These are phyloP conservation scores for Polytolypa hystricis DNA, from an alignment of 2,329 filamentous ascomycete species.

Conservation along the genomic window DNA sequence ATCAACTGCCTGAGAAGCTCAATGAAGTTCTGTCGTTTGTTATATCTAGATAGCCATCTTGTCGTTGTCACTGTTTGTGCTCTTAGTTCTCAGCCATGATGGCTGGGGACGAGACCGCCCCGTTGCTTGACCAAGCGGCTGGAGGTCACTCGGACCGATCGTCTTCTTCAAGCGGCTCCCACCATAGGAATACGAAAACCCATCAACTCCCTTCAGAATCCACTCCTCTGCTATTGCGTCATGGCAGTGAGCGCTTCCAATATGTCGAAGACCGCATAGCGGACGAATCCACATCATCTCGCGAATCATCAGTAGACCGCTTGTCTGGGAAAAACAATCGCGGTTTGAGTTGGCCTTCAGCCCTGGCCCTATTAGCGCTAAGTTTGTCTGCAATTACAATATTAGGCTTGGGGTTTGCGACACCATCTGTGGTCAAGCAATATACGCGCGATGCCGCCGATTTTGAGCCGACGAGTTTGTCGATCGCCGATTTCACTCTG, in stretches of 20 bases:
- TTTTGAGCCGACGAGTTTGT: slow-evolving; percentile 71
- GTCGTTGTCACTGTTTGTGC: too few relatives aligned
- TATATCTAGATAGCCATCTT: too few relatives aligned
- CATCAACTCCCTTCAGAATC: slow-evolving; percentile 32
- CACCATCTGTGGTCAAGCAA: slow-evolving; percentile 67
- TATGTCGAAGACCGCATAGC: slow-evolving; percentile 15
- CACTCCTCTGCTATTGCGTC: slow-evolving; percentile 30
- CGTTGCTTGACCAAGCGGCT: slow-evolving; percentile 2
- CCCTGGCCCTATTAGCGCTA: slow-evolving; percentile 60
- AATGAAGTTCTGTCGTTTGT: too few relatives aligned
- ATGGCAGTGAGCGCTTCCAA: slow-evolving; percentile 20
- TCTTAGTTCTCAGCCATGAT: slow-evolving; percentile 5
- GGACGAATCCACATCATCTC: slow-evolving; percentile 16
- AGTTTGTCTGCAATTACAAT: slow-evolving; percentile 54
- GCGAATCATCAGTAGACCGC: slow-evolving; percentile 11
- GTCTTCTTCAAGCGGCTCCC: slow-evolving; percentile 11
- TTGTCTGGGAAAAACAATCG: slow-evolving; percentile 14
- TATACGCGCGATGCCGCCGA: slow-evolving; percentile 77
- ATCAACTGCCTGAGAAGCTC: too few relatives aligned
- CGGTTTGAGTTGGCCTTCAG: slow-evolving; percentile 59
- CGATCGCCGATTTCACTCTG: slow-evolving; percentile 72
- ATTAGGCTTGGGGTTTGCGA: slow-evolving; percentile 67
- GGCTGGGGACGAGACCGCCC: slow-evolving; percentile 9
- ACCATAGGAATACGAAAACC: slow-evolving; percentile 14
- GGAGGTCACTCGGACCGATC: slow-evolving; percentile 12